Conservation (phyloP, 148 eudicot species). For the Amaranthus cruentus region DNA sequence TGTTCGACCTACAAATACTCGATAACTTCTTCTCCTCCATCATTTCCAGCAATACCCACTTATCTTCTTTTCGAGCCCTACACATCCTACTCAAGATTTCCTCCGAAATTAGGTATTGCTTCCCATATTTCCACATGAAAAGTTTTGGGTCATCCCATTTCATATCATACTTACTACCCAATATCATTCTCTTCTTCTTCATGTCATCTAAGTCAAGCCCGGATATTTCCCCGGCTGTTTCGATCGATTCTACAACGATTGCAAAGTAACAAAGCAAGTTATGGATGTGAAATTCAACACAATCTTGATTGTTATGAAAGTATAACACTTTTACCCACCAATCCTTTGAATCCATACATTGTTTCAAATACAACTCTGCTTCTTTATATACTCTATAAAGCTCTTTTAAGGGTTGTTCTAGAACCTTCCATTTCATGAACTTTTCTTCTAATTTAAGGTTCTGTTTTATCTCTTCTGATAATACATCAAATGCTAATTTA, state of each 20-base stretch:
- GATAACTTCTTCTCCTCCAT: conserved; percentile 39
- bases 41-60: conserved; percentile 43
- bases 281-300: conserved; percentile 54
- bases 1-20: conserved; percentile 10
- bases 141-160: conserved; percentile 58
- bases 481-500: conserved; percentile 39
- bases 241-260: conserved; percentile 54
- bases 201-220: conserved; percentile 54
- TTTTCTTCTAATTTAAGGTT: conserved; percentile 55
- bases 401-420: conserved; percentile 55
- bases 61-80: conserved; percentile 45
- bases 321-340: conserved; percentile 57
- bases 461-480: conserved; percentile 50
- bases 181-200: conserved; percentile 50
- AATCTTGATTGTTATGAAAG: conserved; percentile 40
- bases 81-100: conserved; percentile 35
- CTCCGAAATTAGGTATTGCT: conserved; percentile 49
- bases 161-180: conserved; percentile 44
- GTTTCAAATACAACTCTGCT: conserved; percentile 48
- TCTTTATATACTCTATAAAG: conserved; percentile 55
- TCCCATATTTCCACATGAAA: conserved; percentile 56
- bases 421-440: conserved; percentile 59
- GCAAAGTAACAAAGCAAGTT: conserved; percentile 49
- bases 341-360: conserved; percentile 43
- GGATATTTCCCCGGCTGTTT: conserved; percentile 53